Conservation (phyloP, 2,329 filamentous ascomycete genomes). For the Hypoxylon sp. region DNA sequence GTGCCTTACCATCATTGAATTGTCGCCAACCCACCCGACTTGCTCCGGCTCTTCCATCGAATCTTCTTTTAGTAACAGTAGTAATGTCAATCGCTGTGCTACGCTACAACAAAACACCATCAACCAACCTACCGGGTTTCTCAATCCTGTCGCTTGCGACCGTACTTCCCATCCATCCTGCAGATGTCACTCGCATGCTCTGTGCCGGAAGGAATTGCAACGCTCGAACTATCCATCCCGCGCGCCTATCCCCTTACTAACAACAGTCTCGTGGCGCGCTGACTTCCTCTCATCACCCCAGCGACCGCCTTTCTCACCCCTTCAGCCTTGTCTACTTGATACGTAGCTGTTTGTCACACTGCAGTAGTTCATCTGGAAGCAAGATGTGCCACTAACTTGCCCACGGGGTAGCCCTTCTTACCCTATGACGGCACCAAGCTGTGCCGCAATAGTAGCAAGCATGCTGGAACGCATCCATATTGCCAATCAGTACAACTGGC, state of each 20-base stretch:
- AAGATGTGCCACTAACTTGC: slow-evolving; percentile 33
- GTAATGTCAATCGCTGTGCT: slow-evolving; percentile 30
- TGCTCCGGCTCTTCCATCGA: slow-evolving; percentile 41
- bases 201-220: slow-evolving; percentile 25
- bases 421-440: slow-evolving; percentile 20
- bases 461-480: slow-evolving; percentile 10
- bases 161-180: slow-evolving; percentile 23
- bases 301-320: slow-evolving; percentile 16
- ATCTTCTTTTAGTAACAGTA: slow-evolving; percentile 33
- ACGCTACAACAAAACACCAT: slow-evolving; percentile 36
- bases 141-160: slow-evolving; percentile 31
- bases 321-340: slow-evolving; percentile 42
- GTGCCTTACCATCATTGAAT: slow-evolving; percentile 33
- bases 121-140: slow-evolving; percentile 41
- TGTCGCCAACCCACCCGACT: slow-evolving; percentile 34
- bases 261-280: slow-evolving; percentile 18
- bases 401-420: slow-evolving; percentile 24
- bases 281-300: slow-evolving; percentile 8
- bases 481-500: slow-evolving; percentile 10
- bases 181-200: slow-evolving; percentile 35
- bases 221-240: slow-evolving; percentile 29
- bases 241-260: slow-evolving; percentile 26
- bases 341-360: slow-evolving; percentile 41
- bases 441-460: slow-evolving; percentile 22
- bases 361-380: slow-evolving; percentile 41